Percentiles rank a stretch among this genome's conserved stretches.
Evolutionary conservation across 2,329 filamentous ascomycete genomes (phyloP).

Genomic region (Huntiella bhutanensis): DNA sequence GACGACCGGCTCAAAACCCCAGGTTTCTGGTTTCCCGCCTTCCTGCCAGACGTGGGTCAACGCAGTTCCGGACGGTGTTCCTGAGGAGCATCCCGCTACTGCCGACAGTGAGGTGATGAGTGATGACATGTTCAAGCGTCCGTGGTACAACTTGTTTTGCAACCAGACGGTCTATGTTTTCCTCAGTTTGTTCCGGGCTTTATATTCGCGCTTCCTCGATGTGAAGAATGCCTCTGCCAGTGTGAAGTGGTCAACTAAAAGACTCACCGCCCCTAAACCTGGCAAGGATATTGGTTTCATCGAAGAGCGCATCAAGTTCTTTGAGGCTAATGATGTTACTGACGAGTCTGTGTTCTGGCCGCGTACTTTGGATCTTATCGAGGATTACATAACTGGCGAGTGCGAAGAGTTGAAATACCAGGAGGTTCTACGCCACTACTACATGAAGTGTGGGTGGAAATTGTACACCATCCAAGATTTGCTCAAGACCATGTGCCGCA

Average conservation of each 20-base stretch:
- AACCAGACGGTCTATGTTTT: slow-evolving; percentile 89
- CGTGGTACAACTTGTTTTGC: slow-evolving; percentile 74
- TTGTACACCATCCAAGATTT: slow-evolving; percentile 86
- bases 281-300: slow-evolving; percentile 70
- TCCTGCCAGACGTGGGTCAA: slow-evolving; percentile 41
- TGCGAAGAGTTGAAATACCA: slow-evolving; percentile 71
- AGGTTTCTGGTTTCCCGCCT: slow-evolving; percentile 26
- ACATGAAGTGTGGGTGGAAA: slow-evolving; percentile 78
- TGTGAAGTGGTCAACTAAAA: slow-evolving; percentile 54
- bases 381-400: slow-evolving; percentile 68
- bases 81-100: slow-evolving; percentile 23
- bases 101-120: slow-evolving; percentile 46
- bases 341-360: slow-evolving; percentile 54
- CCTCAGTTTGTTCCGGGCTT: slow-evolving; percentile 78
- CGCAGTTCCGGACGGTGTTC: slow-evolving; percentile 27
- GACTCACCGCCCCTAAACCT: slow-evolving; percentile 57
- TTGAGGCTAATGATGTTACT: slow-evolving; percentile 32
- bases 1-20: slow-evolving; percentile 31
- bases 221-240: slow-evolving; percentile 64
- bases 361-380: slow-evolving; percentile 67
- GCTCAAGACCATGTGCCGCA: slow-evolving; percentile 60
- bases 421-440: slow-evolving; percentile 79
- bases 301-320: slow-evolving; percentile 62
- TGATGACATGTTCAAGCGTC: slow-evolving; percentile 64
- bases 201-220: slow-evolving; percentile 67